Conservation (phyloP, 768 basidiomycete species). For the Hysterangium stoloniferum region DNA sequence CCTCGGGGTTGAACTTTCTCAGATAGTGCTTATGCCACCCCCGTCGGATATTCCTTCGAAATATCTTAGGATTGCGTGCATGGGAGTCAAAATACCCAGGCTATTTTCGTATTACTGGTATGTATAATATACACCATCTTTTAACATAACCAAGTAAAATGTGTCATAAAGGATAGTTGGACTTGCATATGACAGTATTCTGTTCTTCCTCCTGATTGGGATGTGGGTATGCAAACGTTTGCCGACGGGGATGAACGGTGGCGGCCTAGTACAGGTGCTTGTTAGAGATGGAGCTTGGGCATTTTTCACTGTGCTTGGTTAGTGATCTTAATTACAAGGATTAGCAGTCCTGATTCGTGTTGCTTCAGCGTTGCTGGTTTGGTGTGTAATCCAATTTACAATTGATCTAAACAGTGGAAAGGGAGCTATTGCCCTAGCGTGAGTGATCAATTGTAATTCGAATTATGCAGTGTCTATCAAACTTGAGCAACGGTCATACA, state of each 20-base stretch:
- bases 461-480: neutral
- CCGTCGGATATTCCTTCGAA: neutral
- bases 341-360: neutral
- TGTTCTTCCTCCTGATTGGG: slow-evolving; percentile 1
- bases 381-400: neutral
- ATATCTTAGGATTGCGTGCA: neutral
- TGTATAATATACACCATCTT: neutral
- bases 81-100: neutral
- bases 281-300: slow-evolving; percentile 10
- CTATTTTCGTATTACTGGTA: slow-evolving; percentile 6
- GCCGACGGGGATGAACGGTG: neutral
- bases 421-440: slow-evolving; percentile 11
- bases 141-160: neutral
- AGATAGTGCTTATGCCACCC: neutral
- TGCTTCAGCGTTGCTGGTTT: neutral
- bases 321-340: neutral
- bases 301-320: slow-evolving; percentile 3
- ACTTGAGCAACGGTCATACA: neutral
- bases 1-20: neutral
- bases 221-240: slow-evolving; percentile 1
- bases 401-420: neutral
- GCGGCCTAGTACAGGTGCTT: slow-evolving; percentile 1
- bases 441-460: neutral
- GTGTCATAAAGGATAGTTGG: neutral
- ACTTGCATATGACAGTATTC: neutral